Conservation (phyloP, 78 protist species). For the Tieghemostelium lacteum region DNA sequence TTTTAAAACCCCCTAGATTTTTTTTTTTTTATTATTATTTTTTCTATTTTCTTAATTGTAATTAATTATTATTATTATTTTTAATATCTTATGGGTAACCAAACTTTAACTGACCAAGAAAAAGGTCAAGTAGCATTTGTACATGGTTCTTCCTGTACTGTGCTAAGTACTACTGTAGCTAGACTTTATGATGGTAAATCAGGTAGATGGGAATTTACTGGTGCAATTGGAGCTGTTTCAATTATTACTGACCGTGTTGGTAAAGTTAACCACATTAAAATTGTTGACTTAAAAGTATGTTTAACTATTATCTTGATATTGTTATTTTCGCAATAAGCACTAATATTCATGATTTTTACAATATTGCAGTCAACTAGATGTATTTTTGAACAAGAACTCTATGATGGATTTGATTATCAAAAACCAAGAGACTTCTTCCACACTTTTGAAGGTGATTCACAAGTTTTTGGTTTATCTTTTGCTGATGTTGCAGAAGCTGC, state of each 20-base stretch:
- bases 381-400: conserved; percentile 81
- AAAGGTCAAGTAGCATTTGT: conserved; percentile 28
- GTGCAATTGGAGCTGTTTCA: conserved; percentile 43
- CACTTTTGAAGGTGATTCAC: conserved; percentile 79
- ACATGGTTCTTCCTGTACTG: conserved; percentile 25
- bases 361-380: neutral
- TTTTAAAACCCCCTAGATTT: neutral
- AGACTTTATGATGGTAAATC: conserved; percentile 62
- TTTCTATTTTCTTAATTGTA: neutral
- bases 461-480: conserved; percentile 79
- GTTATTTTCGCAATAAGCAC: neutral
- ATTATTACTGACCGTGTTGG: conserved; percentile 50
- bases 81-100: conserved; percentile 67
- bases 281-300: conserved; percentile 53
- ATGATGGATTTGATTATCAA: conserved; percentile 58
- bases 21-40: neutral
- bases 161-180: conserved; percentile 59
- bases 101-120: conserved; percentile 54
- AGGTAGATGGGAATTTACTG: conserved; percentile 70
- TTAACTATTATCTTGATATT: neutral
- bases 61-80: too few species aligned
- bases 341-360: neutral
- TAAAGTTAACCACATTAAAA: conserved; percentile 46
- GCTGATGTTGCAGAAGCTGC: conserved; percentile 74
- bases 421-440: conserved; percentile 65